phyloP scores from a whole-genome alignment of 495 filamentous ascomycete genomes.

The Entonaema liquescens region DNA sequence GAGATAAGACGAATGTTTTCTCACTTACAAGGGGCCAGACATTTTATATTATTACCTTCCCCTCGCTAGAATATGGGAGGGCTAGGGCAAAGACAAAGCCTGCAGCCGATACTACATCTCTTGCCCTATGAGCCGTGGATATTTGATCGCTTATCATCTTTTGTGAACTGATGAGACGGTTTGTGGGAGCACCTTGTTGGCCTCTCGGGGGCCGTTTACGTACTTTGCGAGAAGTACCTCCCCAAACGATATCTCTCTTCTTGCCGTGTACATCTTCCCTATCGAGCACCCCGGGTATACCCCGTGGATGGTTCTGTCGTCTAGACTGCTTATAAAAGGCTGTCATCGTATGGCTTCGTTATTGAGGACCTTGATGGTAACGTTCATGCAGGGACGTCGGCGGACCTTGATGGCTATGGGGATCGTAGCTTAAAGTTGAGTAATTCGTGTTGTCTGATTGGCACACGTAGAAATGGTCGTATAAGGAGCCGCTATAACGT shows the following conservation, averaged over 20 bases:
- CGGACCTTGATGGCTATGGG: conserved; percentile 27
- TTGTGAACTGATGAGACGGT: background rate
- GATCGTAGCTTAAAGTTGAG: background rate
- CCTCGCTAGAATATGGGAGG: background rate
- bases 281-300: background rate
- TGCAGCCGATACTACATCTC: background rate
- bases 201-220: background rate
- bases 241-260: background rate
- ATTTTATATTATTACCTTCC: background rate
- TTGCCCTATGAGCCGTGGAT: background rate
- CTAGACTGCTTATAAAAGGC: background rate
- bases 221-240: background rate
- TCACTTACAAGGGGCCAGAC: background rate
- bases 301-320: background rate
- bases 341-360: background rate
- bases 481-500: background rate
- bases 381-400: conserved; percentile 6
- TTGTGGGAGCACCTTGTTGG: background rate
- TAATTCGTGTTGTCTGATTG: background rate
- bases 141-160: background rate
- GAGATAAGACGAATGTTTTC: background rate
- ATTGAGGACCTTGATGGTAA: conserved; percentile 24
- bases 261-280: background rate
- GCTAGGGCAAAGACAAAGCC: background rate
- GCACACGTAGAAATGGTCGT: background rate